Evolutionary conservation across 495 filamentous ascomycete genomes (phyloP), one percentile per base, ranked within the genome.

Genomic region (Daldinia grandis): DNA sequence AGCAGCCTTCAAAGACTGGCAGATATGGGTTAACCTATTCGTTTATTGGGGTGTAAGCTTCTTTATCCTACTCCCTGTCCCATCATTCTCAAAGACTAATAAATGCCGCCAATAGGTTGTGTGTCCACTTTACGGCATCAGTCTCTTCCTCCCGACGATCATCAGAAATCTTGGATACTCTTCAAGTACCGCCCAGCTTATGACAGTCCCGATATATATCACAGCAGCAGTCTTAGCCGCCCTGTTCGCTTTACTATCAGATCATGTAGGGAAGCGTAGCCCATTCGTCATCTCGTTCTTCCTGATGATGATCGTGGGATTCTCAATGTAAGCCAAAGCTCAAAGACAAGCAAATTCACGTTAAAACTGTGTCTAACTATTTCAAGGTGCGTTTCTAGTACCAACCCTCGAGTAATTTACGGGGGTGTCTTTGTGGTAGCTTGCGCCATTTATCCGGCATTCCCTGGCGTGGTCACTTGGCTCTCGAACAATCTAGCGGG

Each of bases 161-260:
- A 82, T 88, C 57, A 78, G 78, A 5, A 78, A 80, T 38, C 70
- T 88, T 15, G 88, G 88, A 1, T 92, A 91, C 66, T 83, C 81
- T 2, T 85, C 86, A 4, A 88, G 89, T 17, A 87, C 83, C 1
- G 89, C 90, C 0, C 90, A 92, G 69, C 83, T 93, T 0, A 83
- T 93, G 65, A 92, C 90, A 0, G 87, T 91, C 1, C 90, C 90
- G 0, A 90, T 91, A 40, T 97, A 98, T 77, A 84, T 91, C 62
- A 84, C 84, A 0, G 89, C 89, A 0, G 86, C 89, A 9, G 76
- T 88, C 15, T 76, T 91, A 7, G 84, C 90, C 14, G 80, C 92
- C 7, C 64, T 81, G 4, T 81, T 85, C 21, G 89, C 87, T 6
- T 90, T 81, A 61, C 54, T 85, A 51, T 89, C 89, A 1, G 91